Conservation (phyloP, 1,284 basidiomycete species). For the Rhodotorula sp. region DNA sequence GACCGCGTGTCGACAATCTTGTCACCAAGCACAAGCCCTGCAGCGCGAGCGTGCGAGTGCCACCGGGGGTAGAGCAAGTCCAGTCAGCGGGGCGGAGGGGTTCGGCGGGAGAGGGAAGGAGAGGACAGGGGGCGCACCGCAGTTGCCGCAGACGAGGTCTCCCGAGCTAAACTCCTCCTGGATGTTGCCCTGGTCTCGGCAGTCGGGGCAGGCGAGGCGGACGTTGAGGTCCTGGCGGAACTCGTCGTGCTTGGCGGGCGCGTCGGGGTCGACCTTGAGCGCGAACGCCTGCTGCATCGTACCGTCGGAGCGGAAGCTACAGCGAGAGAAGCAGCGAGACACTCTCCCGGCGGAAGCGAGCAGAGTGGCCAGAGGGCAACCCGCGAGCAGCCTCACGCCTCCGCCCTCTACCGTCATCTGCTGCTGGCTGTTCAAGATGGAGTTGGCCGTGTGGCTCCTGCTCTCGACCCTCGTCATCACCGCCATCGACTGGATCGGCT, state of each 20-base stretch:
- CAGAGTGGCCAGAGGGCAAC: not conserved
- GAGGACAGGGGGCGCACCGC: constrained; percentile 69
- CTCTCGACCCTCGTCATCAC: constrained; percentile 75
- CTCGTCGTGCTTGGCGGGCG: constrained; percentile 10
- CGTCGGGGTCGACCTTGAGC: constrained; percentile 36
- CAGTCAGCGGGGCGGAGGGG: not conserved
- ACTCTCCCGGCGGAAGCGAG: not conserved
- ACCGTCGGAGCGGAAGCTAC: not conserved
- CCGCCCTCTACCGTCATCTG: not conserved
- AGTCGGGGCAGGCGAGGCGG: constrained; percentile 90
- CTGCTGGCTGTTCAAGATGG: constrained; percentile 7
- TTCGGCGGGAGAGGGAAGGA: not conserved
- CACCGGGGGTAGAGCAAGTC: not conserved
- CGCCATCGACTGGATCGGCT: constrained; percentile 81
- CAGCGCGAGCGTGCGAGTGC: not conserved
- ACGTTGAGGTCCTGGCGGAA: constrained; percentile 73
- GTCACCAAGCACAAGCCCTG: constrained; percentile 74
- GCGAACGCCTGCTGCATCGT: constrained; percentile 30
- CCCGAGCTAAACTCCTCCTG: constrained; percentile 97
- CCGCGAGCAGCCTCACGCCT: too few relatives aligned
- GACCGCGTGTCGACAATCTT: constrained; percentile 95
- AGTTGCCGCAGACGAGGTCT: constrained; percentile 94
- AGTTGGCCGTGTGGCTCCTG: constrained; percentile 76
- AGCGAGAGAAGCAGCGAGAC: not conserved
- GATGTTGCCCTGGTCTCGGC: constrained; percentile 88